Evolutionary conservation across 805 yeast genomes (phyloP), one percentile per base, ranked within the genome.

Genomic region (Torulaspora microellipsoides): DNA sequence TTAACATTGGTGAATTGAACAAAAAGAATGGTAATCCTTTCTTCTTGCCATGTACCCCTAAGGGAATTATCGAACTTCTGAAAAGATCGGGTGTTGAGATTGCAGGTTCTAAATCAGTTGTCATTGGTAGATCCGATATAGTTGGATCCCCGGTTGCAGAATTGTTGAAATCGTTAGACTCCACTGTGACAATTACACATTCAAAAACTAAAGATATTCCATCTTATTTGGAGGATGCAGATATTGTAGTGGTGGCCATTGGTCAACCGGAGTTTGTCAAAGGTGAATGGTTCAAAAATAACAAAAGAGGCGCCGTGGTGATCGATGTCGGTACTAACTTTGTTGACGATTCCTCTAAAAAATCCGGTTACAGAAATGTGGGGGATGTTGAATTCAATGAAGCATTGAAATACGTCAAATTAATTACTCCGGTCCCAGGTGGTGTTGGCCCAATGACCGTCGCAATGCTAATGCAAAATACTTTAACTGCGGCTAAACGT

Each of bases 381-480:
- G 95, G 95, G 47, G 95, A 85, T 60, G 87, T 80, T 45, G 87
- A 83, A 45, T 83, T 72, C 52, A 79, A 73, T 37, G 66, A 74
- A 30, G 79, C 82, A 43, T 44, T 50, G 9, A 53, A 62, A 31
- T 45, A 56, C 30, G 62, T 67, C 31, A 66, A 69, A 40, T 72
- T 74, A 55, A 71, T 85, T 51, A 85, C 95, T n/a, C 95, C 95
- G 8, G 95, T 85, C 46, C 95, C 95, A 40, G 95, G 95, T 62
- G 95, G 95, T 53, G 95, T 85, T 51, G 95, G 95, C 40, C 95
- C 95, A 60, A 85, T 85, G 95, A 85, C 95, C 11, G 91, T 85
- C 36, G 93, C 93, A 23, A 81, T 82, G 79, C 70, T 85, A 44
- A 77, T 83, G 63, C 80, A 79, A 52, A 85, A 85, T 62, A 89